Percentiles rank a stretch among this genome's conserved stretches.
Evolutionary conservation across 2,329 filamentous ascomycete genomes (phyloP).

Genomic region (Apiospora pterosperma): DNA sequence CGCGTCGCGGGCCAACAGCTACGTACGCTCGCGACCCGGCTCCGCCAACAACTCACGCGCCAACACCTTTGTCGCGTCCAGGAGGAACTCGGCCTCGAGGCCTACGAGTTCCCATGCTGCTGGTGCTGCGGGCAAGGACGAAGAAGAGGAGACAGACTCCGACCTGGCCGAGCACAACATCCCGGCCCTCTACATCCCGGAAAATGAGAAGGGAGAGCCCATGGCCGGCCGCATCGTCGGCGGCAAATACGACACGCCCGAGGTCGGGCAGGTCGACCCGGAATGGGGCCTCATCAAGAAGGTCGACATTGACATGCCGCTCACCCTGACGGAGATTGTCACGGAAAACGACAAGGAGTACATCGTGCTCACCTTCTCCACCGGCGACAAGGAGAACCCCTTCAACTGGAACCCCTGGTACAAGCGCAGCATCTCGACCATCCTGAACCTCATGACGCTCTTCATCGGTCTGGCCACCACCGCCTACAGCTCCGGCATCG

Average conservation of each 20-base stretch:
- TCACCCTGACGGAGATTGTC: constrained; percentile 41
- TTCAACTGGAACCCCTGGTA: constrained; percentile 45
- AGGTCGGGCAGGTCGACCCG: constrained; percentile 27
- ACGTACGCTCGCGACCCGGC: neutral
- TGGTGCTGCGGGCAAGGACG: neutral
- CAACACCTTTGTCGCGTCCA: neutral
- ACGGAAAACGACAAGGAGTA: constrained; percentile 39
- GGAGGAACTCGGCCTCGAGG: neutral
- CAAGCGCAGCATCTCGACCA: constrained; percentile 42
- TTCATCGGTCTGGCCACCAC: constrained; percentile 53
- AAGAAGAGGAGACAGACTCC: constrained; percentile 2
- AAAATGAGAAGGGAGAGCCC: constrained; percentile 13
- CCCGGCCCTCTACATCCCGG: constrained; percentile 1
- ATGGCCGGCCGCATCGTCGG: constrained; percentile 33
- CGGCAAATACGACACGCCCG: constrained; percentile 31
- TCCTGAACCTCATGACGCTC: constrained; percentile 49
- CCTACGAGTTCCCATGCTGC: neutral
- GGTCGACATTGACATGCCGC: constrained; percentile 45
- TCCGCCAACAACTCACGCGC: neutral
- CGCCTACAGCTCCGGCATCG: constrained; percentile 47
- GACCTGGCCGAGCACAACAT: neutral
- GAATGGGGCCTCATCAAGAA: constrained; percentile 34
- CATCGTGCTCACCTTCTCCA: constrained; percentile 42
- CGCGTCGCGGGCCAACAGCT: constrained; percentile 3
- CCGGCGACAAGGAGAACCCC: constrained; percentile 45